Evolutionary conservation across 768 basidiomycete genomes (phyloP).

Genomic region (Mycena crocata): DNA sequence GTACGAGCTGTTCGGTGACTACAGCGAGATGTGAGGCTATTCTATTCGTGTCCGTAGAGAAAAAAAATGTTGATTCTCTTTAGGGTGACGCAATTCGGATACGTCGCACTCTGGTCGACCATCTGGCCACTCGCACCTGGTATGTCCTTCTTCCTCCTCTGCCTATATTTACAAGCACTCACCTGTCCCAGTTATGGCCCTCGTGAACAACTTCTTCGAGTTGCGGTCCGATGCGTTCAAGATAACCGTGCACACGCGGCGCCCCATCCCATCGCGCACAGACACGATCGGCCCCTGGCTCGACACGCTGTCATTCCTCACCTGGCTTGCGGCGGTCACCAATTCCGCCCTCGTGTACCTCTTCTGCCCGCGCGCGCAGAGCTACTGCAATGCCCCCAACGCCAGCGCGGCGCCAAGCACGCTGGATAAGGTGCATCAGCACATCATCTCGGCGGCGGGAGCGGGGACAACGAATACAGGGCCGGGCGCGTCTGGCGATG

Average conservation of each 20-base stretch:
- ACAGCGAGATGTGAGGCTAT: conserved; percentile 98
- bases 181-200: conserved; percentile 69
- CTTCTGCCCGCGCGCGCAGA: conserved; percentile 60
- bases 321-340: conserved; percentile 90
- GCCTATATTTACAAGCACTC: conserved; percentile 8
- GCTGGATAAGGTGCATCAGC: conserved; percentile 43
- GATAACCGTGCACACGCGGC: conserved; percentile 84
- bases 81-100: conserved; percentile 95
- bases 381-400: conserved; percentile 34
- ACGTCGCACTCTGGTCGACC: conserved; percentile 91
- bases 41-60: no score
- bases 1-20: conserved; percentile 88
- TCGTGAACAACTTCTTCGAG: conserved; percentile 94
- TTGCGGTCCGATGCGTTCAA: conserved; percentile 95
- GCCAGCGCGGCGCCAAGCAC: conserved; percentile 27
- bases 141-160: conserved; percentile 45
- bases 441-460: conserved; percentile 40
- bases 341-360: conserved; percentile 93
- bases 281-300: conserved; percentile 97
- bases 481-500: conserved; percentile 30
- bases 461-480: conserved; percentile 1
- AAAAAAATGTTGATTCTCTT: no score
- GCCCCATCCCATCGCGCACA: conserved; percentile 88
- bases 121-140: conserved; percentile 94
- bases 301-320: conserved; percentile 85